Percentiles rank a stretch among this genome's conserved stretches.
Evolutionary conservation across 176 grass and related monocot species (phyloP).

Genomic region (Hordeum vulgare): MorexV3_pseudomolecules_assembly NC_058524.1:53377096-53377595

Average conservation of each 20-base stretch:
- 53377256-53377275: not conserved
- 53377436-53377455: no score
- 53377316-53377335: not conserved
- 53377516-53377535: not conserved
- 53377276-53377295: not conserved
- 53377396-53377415: not conserved
- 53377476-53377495: not conserved
- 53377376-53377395: not conserved
- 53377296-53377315: not conserved
- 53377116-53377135: no score
- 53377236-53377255: no score
- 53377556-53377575: not conserved
- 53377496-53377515: not conserved
- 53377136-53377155: no score
- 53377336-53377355: not conserved
- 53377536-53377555: not conserved
- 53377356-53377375: not conserved
- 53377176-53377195: no score
- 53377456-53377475: no score
- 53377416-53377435: no score
- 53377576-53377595: not conserved
- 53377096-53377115: no score
- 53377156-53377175: no score
- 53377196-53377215: no score
- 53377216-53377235: no score